Evolutionary conservation across 805 yeast genomes (phyloP).

Genomic region (Metschnikowia reukaufii): DNA sequence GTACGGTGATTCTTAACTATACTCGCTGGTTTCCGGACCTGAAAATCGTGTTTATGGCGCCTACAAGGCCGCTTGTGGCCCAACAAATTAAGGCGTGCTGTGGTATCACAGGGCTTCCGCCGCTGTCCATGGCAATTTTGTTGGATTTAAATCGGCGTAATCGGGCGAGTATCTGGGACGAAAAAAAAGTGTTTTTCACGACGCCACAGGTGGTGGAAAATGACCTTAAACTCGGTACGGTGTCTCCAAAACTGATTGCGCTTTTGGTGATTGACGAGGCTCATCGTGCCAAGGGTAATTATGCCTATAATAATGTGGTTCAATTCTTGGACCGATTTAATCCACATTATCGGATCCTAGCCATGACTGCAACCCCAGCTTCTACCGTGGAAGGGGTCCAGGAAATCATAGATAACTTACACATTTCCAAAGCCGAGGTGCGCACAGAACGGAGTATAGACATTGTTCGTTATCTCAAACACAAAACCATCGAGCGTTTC

Average conservation of each 20-base stretch:
- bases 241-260: slow-evolving; percentile 73
- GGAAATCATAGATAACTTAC: slow-evolving; percentile 69
- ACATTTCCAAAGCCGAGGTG: slow-evolving; percentile 75
- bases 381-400: slow-evolving; percentile 86
- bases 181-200: slow-evolving; percentile 79
- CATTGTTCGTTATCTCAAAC: slow-evolving; percentile 73
- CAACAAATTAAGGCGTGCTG: slow-evolving; percentile 95
- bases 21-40: slow-evolving; percentile 79
- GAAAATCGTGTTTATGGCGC: slow-evolving; percentile 92
- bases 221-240: slow-evolving; percentile 71
- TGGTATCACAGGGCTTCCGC: slow-evolving; percentile 80
- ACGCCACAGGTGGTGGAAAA: slow-evolving; percentile 97
- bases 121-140: slow-evolving; percentile 74
- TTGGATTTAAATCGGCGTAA: slow-evolving; percentile 57
- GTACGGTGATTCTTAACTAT: slow-evolving; percentile 88
- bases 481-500: slow-evolving; percentile 59
- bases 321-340: slow-evolving; percentile 58
- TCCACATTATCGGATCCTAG: slow-evolving; percentile 70
- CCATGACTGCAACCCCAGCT: slow-evolving; percentile 96
- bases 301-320: slow-evolving; percentile 85
- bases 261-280: slow-evolving; percentile 93
- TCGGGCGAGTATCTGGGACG: slow-evolving; percentile 75
- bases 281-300: slow-evolving; percentile 87
- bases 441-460: slow-evolving; percentile 85
- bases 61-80: slow-evolving; percentile 93